Percentiles rank a stretch among this genome's conserved stretches.
phyloP scores from a whole-genome alignment of 345 rosid species.

The Eutrema yunnanense region DNA sequence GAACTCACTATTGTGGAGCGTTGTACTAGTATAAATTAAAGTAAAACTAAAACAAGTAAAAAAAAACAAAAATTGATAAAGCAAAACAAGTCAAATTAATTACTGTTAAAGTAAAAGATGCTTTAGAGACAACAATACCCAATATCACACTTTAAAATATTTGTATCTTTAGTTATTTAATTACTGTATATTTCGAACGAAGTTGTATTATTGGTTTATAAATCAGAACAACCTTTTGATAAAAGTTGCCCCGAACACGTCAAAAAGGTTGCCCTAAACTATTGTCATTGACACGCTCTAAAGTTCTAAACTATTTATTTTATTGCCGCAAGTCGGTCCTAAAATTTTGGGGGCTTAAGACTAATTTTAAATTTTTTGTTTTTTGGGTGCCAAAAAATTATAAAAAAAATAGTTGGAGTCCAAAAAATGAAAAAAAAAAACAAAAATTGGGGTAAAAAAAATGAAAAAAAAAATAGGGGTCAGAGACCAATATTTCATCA shows the following conservation, averaged over 20 bases:
- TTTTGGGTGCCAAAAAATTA: too few species aligned
- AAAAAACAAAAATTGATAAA: background rate
- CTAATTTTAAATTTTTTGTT: too few species aligned
- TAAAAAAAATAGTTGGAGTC: too few species aligned
- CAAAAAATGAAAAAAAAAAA: too few species aligned
- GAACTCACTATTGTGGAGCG: background rate
- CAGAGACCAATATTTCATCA: too few species aligned
- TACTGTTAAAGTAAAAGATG: constrained; percentile 25
- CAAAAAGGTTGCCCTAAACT: constrained; percentile 8
- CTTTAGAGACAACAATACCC: constrained; percentile 12
- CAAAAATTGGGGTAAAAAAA: too few species aligned
- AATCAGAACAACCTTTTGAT: background rate
- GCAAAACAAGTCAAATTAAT: background rate
- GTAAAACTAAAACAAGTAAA: background rate
- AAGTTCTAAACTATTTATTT: background rate
- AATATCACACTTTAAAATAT: background rate
- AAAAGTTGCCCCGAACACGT: background rate
- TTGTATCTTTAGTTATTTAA: background rate
- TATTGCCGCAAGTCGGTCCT: too few species aligned
- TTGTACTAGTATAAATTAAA: background rate
- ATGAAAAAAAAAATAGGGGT: too few species aligned
- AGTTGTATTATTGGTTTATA: constrained; percentile 12
- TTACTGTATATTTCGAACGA: background rate
- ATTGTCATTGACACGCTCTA: background rate
- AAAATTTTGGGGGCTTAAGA: too few species aligned